These are phyloP conservation scores for Paecilomyces niveus DNA, from an alignment of 2,329 filamentous ascomycete species.

Conservation along the genomic window DNA sequence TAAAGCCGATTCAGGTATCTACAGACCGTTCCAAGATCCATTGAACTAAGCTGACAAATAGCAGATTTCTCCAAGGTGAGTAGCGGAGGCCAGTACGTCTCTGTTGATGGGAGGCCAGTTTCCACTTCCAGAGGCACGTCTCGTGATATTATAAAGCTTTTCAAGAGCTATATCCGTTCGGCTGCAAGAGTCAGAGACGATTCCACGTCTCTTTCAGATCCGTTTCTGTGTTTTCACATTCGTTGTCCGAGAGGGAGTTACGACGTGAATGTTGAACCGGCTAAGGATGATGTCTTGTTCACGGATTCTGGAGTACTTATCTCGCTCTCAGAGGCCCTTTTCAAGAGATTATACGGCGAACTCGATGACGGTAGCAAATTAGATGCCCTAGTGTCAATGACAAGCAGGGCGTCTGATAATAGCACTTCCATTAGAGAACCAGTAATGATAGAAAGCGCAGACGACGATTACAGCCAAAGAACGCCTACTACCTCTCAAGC, in stretches of 20 bases:
- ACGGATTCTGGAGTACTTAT: constrained; percentile 41
- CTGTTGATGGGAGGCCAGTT: constrained; percentile 52
- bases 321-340: constrained; percentile 36
- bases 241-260: constrained; percentile 48
- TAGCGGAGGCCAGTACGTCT: constrained; percentile 43
- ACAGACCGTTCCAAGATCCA: background rate
- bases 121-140: constrained; percentile 43
- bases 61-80: constrained; percentile 31
- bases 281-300: constrained; percentile 58
- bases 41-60: constrained; percentile 11
- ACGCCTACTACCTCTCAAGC: background rate
- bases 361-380: constrained; percentile 3
- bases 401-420: background rate
- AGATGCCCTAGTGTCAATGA: background rate
- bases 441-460: background rate
- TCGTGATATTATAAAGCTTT: constrained; percentile 46
- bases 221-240: constrained; percentile 51
- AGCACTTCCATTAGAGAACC: background rate
- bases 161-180: constrained; percentile 44
- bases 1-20: constrained; percentile 32
- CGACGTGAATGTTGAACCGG: constrained; percentile 57
- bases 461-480: background rate
- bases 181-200: constrained; percentile 11
- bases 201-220: constrained; percentile 36
- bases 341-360: constrained; percentile 33